Percentiles rank a stretch among this genome's conserved stretches.
phyloP scores from a whole-genome alignment of 495 filamentous ascomycete genomes.

The Rusavskia elegans region DNA sequence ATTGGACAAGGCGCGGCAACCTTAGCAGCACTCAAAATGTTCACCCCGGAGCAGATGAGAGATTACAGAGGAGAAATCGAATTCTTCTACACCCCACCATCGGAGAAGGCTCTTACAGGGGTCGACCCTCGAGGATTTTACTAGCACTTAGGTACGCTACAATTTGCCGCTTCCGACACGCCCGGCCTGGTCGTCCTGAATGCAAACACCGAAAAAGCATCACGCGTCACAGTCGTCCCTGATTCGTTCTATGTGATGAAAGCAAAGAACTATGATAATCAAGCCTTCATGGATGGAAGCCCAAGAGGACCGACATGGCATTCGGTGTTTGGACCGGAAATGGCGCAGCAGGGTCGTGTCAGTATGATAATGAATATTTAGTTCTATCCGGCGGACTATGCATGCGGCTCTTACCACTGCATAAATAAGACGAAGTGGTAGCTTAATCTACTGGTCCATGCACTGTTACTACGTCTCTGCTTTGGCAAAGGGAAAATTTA shows the following conservation, averaged over 20 bases:
- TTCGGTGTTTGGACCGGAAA: background rate
- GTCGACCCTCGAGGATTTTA: background rate
- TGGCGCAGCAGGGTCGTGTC: background rate
- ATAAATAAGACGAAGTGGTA: too few species aligned
- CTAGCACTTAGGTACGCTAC: background rate
- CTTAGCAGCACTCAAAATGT: background rate
- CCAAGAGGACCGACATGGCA: background rate
- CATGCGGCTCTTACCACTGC: too few species aligned
- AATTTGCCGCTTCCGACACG: background rate
- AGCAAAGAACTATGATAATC: background rate
- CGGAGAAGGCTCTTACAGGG: background rate
- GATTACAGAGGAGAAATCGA: background rate
- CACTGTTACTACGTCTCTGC: too few species aligned
- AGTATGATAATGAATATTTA: background rate
- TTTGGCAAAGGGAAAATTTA: too few species aligned
- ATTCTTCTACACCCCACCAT: background rate
- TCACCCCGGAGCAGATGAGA: background rate
- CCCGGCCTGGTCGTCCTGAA: background rate
- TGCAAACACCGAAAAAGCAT: background rate
- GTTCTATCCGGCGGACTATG: too few species aligned
- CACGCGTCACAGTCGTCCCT: background rate
- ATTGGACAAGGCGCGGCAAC: background rate
- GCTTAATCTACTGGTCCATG: too few species aligned
- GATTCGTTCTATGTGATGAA: background rate
- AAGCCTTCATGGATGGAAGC: background rate